Base-by-base conservation (phyloP, 768 basidiomycete genomes). In the Hortiboletus flavorubellus region DNA sequence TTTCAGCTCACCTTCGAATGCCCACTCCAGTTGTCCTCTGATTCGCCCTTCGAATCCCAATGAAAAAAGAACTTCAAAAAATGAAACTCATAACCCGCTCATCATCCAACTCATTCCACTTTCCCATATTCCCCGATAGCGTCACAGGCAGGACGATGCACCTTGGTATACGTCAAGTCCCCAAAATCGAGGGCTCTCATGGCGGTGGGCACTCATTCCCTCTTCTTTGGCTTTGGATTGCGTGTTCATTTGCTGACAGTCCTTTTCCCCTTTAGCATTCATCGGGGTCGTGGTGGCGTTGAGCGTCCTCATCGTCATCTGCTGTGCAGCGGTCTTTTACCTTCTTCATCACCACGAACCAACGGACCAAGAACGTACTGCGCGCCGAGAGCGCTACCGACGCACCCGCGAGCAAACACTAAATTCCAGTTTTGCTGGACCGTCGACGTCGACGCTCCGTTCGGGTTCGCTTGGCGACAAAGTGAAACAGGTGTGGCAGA, bases 261-360 rank as follows among this genome's bases (percentile, higher is more conserved):
- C 23, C 5, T 54, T 8, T 8, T 26, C 12, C 29, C 9, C 15
- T n/a, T 35, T 18, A 59, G 86, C 78, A 11, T 89, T 89, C 72
- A 78, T 88, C 59, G 82, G 71, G 4, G 70, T 89, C 38, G 75
- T 89, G 39, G 79, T 86, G 37, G 67, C 73, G 43, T 76, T 89
- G 40, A 72, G 75, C 53, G 58, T 80, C 53, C 71, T 89, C 51
- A 80, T 87, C 66, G 59, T 85, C 54, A 63, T 74, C 31, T 78
- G 80, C 46, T 82, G 78, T 64, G 68, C 73, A 15, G 84, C 77
- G 35, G 78, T 85, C 38, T 78, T 79, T 66, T 76, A 79, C 60
- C 79, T 89, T 35, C 72, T 87, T 16, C 78, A 80, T 40, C 68
- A 80, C 46, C 75, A 81, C 64, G 73, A 74, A 37, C 75, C 76